Base-by-base conservation (phyloP, 2,329 filamentous ascomycete species). In the Iodosphaeria phyllophila region DNA sequence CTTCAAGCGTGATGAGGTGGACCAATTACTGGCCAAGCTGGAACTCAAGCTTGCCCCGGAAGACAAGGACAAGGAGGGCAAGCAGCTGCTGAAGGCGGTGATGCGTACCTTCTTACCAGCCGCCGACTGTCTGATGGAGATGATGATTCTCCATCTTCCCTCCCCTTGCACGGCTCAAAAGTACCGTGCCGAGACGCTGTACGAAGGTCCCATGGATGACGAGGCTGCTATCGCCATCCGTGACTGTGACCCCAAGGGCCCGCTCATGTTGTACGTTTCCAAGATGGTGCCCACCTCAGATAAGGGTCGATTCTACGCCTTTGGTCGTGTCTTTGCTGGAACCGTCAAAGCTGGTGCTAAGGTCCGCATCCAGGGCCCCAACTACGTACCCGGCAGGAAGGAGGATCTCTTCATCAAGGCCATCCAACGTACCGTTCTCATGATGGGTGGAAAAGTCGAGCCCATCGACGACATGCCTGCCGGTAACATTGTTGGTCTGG, bases 231-330 rank as follows among this genome's bases (percentile, higher is more conserved):
- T 92, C 53, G 83, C 74, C 71, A 93, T 98, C 71, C 84, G 84
- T 47, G 83, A 95, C 70, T 95, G 89, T 58, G 82, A 98, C 58
- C 69, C 86, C 59, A 92, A 92, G 68, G 89, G 71, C 56, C 80
- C 86, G 48, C 89, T 98, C 60, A 98, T 98, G 89, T 70, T 95
- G 43, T 98, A 98, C 78, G 84, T 98, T 57, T 98, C 89, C 58
- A 98, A 98, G 82, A 98, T 98, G 89, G 89, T 98, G 51, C 89
- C 89, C 48, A 98, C 89, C 44, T 91, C 83, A 47, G 89, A 98
- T 54, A 95, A 93, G 77, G 89, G 89, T 60, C 86, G 89, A 64
- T 98, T 98, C 82, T 98, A 93, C 66, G 89, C 89, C 56, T 98
- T 98, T 65, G 89, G 89, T 64, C 89, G 89, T 92, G 89, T 98